These are phyloP conservation scores for Galerina sulciceps DNA, from an alignment of 768 basidiomycete genomes.

Conservation along the genomic window DNA sequence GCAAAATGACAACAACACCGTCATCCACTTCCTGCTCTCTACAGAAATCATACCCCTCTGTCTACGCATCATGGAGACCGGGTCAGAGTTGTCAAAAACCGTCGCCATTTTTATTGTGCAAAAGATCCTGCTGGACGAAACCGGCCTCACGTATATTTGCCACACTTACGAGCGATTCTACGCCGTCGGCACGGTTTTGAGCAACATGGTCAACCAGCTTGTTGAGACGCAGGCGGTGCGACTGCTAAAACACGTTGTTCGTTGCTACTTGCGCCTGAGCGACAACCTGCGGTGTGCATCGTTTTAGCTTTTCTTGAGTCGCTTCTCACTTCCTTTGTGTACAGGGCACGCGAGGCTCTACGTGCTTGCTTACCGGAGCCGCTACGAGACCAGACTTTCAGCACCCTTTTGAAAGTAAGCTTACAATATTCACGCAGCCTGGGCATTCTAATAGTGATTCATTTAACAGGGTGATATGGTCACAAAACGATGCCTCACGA, in stretches of 20 bases:
- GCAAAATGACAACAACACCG: slow-evolving; percentile 99
- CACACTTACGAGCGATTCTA: slow-evolving; percentile 99
- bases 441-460: slow-evolving; percentile 16
- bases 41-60: slow-evolving; percentile 99
- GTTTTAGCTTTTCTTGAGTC: neutral
- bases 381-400: slow-evolving; percentile 92
- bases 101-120: slow-evolving; percentile 99
- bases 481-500: slow-evolving; percentile 92
- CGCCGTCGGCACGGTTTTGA: slow-evolving; percentile 96
- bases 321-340: slow-evolving; percentile 12
- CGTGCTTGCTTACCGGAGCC: slow-evolving; percentile 96
- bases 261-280: slow-evolving; percentile 94
- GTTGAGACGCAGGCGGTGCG: slow-evolving; percentile 98
- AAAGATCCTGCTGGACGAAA: slow-evolving; percentile 96
- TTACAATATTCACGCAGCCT: neutral
- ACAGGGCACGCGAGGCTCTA: slow-evolving; percentile 92
- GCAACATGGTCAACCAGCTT: slow-evolving; percentile 98
- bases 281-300: slow-evolving; percentile 87
- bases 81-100: slow-evolving; percentile 97
- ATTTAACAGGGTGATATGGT: slow-evolving; percentile 90
- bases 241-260: slow-evolving; percentile 95
- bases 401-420: slow-evolving; percentile 83
- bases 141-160: slow-evolving; percentile 97
- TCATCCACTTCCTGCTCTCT: slow-evolving; percentile 98
- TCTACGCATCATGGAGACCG: slow-evolving; percentile 99